Percentiles rank a stretch among this genome's conserved stretches.
Evolutionary conservation across 1,139 yeast species (phyloP).

Genomic region (Saccharomyces hybrid): DNA sequence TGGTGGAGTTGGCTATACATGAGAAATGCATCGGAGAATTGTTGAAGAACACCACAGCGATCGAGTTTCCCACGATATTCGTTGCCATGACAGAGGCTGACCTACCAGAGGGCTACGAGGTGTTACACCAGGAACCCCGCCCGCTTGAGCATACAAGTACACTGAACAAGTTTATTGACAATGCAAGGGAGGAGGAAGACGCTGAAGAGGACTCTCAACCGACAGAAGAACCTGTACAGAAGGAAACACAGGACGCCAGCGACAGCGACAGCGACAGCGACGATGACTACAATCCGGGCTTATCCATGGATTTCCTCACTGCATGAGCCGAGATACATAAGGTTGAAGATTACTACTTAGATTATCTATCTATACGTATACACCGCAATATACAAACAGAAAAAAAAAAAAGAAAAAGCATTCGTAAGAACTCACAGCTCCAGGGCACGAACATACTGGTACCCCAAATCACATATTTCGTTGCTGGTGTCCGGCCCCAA

Average conservation of each 20-base stretch:
- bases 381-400: not conserved
- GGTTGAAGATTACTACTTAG: not conserved
- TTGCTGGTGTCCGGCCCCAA: conserved; percentile 8
- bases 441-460: conserved; percentile 26
- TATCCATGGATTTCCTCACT: conserved; percentile 18
- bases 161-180: conserved; percentile 11
- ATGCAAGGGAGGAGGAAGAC: conserved; percentile 4
- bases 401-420: not conserved
- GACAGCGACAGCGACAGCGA: conserved; percentile 10
- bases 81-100: conserved; percentile 31
- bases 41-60: conserved; percentile 49
- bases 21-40: conserved; percentile 35
- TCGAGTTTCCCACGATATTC: conserved; percentile 71
- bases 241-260: conserved; percentile 1
- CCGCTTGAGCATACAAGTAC: not conserved
- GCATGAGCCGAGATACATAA: not conserved
- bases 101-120: conserved; percentile 13
- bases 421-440: conserved; percentile 12
- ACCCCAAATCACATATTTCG: conserved; percentile 22
- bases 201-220: conserved; percentile 14
- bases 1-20: conserved; percentile 17
- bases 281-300: conserved; percentile 24
- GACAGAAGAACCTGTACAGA: conserved; percentile 5
- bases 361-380: not conserved
- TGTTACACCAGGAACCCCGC: conserved; percentile 10